Base-by-base conservation (phyloP, 2,329 filamentous ascomycete genomes). In the Bipolaris oryzae region DNA sequence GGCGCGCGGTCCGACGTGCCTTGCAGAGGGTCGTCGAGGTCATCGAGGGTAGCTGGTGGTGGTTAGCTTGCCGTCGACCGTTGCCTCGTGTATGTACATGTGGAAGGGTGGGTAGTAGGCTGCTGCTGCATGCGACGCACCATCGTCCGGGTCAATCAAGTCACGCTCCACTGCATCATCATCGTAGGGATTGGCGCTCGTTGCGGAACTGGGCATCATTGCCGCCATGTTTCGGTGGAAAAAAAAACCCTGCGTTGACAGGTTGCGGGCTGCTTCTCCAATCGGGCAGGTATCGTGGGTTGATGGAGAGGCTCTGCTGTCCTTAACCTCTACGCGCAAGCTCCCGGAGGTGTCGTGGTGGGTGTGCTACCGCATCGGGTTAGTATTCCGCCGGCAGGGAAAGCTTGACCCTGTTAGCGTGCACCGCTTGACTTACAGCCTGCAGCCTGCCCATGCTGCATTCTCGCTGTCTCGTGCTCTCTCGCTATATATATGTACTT, bases 11-110 rank as follows among this genome's bases (percentile, higher is more conserved):
- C 89, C 62, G 89, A 87, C 56, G 83, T 83, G 78, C 80, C 64
- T 62, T 84, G 82, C 63, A 95, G 83, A 38, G 93, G 92, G 78
- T 97, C 92, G 72, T 97, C 93, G 71, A 96, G 92, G 76, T 97
- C 92, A 77, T 95, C 90, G 71, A 97, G 87, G 68, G 92, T 91
- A 71, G 90, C 91, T 91, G 57, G 63, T 57, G 43, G 58, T 44
- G 47, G 60, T 63, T 59, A 61, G 54, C 45, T 33, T 23, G 18
- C 25, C 33, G 13, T 50, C 39, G 2, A 20, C 42, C 16, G 35
- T 34, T 28, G 15, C 45, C 18, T 35, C 25, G 6, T 35, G 10
- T 38, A 39, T 28, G 33, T 25, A 33, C 42, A 45, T 45, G 18
- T 11, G 52, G 44, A 60, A 58, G 57, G 42, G 25, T 31, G 42